phyloP scores from a whole-genome alignment of 1,284 basidiomycete genomes.

The Tilletia walkeri region DNA sequence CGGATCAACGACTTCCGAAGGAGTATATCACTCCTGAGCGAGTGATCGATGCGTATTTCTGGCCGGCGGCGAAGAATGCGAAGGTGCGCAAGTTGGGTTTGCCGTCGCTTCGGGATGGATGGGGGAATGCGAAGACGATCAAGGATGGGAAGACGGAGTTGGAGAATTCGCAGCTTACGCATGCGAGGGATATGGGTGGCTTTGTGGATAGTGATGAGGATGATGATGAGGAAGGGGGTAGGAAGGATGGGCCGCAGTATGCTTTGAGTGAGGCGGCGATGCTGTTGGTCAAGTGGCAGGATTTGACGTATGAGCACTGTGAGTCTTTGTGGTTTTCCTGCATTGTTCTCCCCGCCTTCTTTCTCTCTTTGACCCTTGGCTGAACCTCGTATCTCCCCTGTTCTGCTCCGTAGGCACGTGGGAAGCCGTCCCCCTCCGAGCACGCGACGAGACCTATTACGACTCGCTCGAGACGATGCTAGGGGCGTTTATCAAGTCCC shows the following conservation, averaged over 20 bases:
- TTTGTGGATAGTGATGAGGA: conserved; percentile 10
- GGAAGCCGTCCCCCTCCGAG: conserved; percentile 75
- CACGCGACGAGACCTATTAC: conserved; percentile 63
- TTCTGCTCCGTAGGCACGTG: conserved; percentile 67
- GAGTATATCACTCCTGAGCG: conserved; percentile 40
- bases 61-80: not conserved
- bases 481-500: conserved; percentile 66
- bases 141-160: not conserved
- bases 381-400: conserved; percentile 24
- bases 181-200: conserved; percentile 21
- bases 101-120: not conserved
- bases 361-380: not conserved
- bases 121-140: conserved; percentile 12
- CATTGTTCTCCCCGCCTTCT: conserved; percentile 4
- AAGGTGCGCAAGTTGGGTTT: not conserved
- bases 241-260: conserved; percentile 25
- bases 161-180: conserved; percentile 2
- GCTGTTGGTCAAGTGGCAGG: conserved; percentile 73
- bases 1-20: conserved; percentile 34
- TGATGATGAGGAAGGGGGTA: conserved; percentile 15
- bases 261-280: conserved; percentile 29
- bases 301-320: conserved; percentile 85
- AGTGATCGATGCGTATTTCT: conserved; percentile 36
- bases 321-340: conserved; percentile 34
- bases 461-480: conserved; percentile 69